A percentile compares a stretch with the other conserved stretches of the same genome.
These are phyloP conservation scores for Chaetoscypha palmicola DNA, from an alignment of 2,329 filamentous ascomycete species.

Conservation along the genomic window DNA sequence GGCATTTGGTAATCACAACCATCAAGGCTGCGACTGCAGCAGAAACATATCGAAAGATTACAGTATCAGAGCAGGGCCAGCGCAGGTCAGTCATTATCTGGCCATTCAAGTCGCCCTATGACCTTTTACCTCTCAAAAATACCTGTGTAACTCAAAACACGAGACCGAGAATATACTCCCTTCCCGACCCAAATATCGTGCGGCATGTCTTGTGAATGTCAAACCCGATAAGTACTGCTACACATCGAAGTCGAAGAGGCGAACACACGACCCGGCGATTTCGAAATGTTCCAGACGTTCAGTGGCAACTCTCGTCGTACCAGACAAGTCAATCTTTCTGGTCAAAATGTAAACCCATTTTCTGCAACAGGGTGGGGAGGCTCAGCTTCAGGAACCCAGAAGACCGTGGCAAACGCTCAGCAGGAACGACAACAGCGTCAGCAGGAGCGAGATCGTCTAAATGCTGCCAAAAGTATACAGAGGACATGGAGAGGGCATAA, in stretches of 20 bases:
- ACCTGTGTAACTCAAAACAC: too few relatives aligned
- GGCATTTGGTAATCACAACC: neutral
- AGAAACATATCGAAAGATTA: constrained; percentile 1
- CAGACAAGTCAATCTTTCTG: constrained; percentile 90
- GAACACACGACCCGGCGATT: constrained; percentile 3
- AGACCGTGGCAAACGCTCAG: constrained; percentile 77
- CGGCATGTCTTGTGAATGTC: constrained; percentile 20
- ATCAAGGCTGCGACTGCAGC: neutral
- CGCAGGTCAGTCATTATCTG: neutral
- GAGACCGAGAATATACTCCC: too few relatives aligned
- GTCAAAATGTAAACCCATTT: constrained; percentile 75
- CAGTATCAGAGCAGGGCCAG: neutral
- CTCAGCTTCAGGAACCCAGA: constrained; percentile 58
- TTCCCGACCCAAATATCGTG: too few relatives aligned
- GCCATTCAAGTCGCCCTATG: neutral
- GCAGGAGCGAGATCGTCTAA: constrained; percentile 68
- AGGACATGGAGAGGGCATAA: constrained; percentile 74
- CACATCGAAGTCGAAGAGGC: constrained; percentile 13
- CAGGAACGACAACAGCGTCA: constrained; percentile 77
- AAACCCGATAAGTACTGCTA: constrained; percentile 11
- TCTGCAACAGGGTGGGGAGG: constrained; percentile 53
- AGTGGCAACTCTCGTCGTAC: constrained; percentile 78
- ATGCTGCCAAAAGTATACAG: constrained; percentile 69
- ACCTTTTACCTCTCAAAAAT: neutral
- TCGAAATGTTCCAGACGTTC: constrained; percentile 82